phyloP scores from a whole-genome alignment of 345 rosid species.

The Anacardium occidentale region DNA sequence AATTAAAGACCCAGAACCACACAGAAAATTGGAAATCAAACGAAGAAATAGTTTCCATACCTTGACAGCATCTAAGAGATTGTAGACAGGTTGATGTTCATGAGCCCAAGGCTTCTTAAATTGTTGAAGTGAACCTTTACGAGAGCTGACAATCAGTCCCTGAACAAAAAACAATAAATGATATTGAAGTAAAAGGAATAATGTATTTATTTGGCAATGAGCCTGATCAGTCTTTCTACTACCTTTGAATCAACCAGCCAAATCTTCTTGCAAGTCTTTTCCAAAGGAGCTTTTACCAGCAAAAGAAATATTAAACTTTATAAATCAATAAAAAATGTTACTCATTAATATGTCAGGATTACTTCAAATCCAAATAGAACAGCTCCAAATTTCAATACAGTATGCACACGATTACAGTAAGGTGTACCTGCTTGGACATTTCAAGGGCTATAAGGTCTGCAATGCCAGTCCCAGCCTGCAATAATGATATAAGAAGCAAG shows the following conservation, averaged over 20 bases:
- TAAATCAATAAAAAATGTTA: neutral
- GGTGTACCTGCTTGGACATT: constrained; percentile 78
- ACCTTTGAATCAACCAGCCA: constrained; percentile 99
- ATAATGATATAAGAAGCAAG: constrained; percentile 9
- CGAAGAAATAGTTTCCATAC: constrained; percentile 32
- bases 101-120: constrained; percentile 99
- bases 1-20: neutral
- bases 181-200: neutral
- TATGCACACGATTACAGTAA: neutral
- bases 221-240: constrained; percentile 7
- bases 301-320: constrained; percentile 14
- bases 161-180: constrained; percentile 27
- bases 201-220: neutral
- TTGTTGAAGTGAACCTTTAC: constrained; percentile 81
- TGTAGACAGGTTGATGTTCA: constrained; percentile 72
- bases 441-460: constrained; percentile 96
- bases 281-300: constrained; percentile 65
- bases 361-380: neutral
- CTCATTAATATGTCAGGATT: constrained; percentile 2
- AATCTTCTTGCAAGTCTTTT: constrained; percentile 83
- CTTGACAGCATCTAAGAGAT: constrained; percentile 76
- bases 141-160: constrained; percentile 86
- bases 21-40: neutral
- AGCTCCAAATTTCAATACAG: neutral
- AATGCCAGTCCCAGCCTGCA: constrained; percentile 98